Percentiles rank a stretch among this genome's conserved stretches.
phyloP scores from a whole-genome alignment of 768 basidiomycete genomes.

The Leccinellum albellum region DNA sequence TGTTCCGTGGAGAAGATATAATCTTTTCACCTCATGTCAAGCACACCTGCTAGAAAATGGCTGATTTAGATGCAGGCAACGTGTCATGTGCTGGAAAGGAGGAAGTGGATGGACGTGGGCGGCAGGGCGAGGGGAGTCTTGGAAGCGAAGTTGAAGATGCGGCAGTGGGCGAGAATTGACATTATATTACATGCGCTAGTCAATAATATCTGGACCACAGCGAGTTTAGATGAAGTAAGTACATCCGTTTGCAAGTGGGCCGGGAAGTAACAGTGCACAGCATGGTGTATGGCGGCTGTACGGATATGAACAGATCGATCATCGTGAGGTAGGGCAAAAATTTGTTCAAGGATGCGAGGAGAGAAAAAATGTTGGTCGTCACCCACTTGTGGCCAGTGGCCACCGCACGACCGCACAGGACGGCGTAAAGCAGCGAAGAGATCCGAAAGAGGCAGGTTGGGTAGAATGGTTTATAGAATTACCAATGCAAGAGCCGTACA shows the following conservation, averaged over 20 bases:
- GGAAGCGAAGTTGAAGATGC: conserved; percentile 23
- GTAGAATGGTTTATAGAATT: conserved; percentile 4
- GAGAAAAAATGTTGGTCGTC: neutral
- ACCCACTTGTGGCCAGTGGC: neutral
- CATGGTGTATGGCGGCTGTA: conserved; percentile 24
- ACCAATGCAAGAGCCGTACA: conserved; percentile 17
- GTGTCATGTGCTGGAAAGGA: conserved; percentile 28
- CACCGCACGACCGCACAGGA: conserved; percentile 1
- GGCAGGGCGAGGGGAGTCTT: conserved; percentile 20
- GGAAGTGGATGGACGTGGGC: conserved; percentile 22
- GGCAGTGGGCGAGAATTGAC: conserved; percentile 15
- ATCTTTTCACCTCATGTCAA: conserved; percentile 31
- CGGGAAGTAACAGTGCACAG: conserved; percentile 24
- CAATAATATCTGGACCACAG: conserved; percentile 8
- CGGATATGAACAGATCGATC: conserved; percentile 32
- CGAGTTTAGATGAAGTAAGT: conserved; percentile 6
- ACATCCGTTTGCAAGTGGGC: conserved; percentile 3
- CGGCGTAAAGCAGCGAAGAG: neutral
- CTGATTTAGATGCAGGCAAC: conserved; percentile 24
- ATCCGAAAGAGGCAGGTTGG: conserved; percentile 15
- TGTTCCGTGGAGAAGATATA: conserved; percentile 16
- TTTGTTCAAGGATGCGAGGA: conserved; percentile 13
- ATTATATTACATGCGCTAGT: conserved; percentile 10
- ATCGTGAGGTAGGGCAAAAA: conserved; percentile 16
- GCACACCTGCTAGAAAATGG: conserved; percentile 20